A percentile compares a stretch with the other conserved stretches of the same genome.
These are phyloP conservation scores for Picocystis sp. DNA, from an alignment of 163 green algal species.

Conservation along the genomic window DNA sequence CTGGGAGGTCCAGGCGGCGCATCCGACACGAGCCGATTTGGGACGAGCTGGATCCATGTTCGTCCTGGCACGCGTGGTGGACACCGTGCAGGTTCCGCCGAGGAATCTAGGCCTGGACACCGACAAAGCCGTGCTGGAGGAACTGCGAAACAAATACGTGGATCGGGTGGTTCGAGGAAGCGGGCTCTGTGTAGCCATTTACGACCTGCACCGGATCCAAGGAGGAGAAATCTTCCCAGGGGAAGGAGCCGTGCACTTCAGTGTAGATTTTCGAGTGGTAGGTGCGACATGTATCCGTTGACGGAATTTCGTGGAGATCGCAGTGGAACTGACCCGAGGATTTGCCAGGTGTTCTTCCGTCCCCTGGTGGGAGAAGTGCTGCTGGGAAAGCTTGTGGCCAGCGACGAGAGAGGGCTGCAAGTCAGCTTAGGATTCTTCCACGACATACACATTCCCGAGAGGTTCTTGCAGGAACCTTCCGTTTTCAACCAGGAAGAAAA, in stretches of 20 bases:
- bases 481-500: slow-evolving; percentile 39
- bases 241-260: slow-evolving; percentile 57
- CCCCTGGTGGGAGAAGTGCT: slow-evolving; percentile 75
- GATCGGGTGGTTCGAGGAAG: slow-evolving; percentile 57
- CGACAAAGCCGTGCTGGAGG: slow-evolving; percentile 40
- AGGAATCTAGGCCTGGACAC: slow-evolving; percentile 39
- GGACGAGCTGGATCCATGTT: slow-evolving; percentile 43
- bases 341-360: slow-evolving; percentile 73
- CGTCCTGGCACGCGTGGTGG: slow-evolving; percentile 42
- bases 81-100: slow-evolving; percentile 55
- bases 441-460: slow-evolving; percentile 65
- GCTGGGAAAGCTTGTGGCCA: slow-evolving; percentile 39
- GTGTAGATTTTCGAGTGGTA: slow-evolving; percentile 15
- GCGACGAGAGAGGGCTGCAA: slow-evolving; percentile 38
- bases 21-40: neutral
- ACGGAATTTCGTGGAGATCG: slow-evolving; percentile 8
- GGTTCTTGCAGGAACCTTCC: slow-evolving; percentile 38
- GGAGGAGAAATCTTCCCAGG: slow-evolving; percentile 68
- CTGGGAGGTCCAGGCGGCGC: neutral
- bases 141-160: slow-evolving; percentile 51
- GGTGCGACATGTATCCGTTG: slow-evolving; percentile 3
- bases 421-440: slow-evolving; percentile 83
- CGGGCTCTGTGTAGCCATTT: slow-evolving; percentile 71
- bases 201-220: slow-evolving; percentile 64
- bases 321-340: slow-evolving; percentile 18